Conservation (phyloP, 129 eudicot genomes). For the Pseudognaphalium luteoalbum region DNA sequence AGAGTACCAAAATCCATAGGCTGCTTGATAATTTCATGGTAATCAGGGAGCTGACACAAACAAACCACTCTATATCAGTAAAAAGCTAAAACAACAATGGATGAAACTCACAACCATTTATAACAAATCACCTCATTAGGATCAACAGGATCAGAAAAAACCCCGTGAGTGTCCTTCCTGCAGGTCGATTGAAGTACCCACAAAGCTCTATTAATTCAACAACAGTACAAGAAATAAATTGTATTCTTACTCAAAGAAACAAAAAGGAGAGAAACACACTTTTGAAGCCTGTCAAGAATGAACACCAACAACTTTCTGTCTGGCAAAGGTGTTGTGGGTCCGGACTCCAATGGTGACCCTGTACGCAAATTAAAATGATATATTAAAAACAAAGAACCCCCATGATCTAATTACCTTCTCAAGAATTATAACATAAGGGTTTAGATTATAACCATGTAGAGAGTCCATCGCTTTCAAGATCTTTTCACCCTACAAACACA, state of each 20-base stretch:
- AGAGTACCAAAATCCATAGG: slow-evolving; percentile 97
- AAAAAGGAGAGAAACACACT: slow-evolving; percentile 51
- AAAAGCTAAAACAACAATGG: slow-evolving; percentile 6
- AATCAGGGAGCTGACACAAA: slow-evolving; percentile 83
- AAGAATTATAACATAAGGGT: slow-evolving; percentile 29
- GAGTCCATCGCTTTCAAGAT: slow-evolving; percentile 66
- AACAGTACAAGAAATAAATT: slow-evolving; percentile 25
- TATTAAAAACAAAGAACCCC: slow-evolving; percentile 18
- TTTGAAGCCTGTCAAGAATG: slow-evolving; percentile 97
- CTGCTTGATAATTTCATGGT: slow-evolving; percentile 74
- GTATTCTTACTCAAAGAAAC: slow-evolving; percentile 28
- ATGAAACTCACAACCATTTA: background rate
- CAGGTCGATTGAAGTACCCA: slow-evolving; percentile 28
- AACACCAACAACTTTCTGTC: slow-evolving; percentile 85
- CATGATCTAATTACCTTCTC: slow-evolving; percentile 2
- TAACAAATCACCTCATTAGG: slow-evolving; percentile 64
- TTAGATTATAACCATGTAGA: slow-evolving; percentile 49
- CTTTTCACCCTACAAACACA: slow-evolving; percentile 75
- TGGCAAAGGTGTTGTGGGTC: slow-evolving; percentile 93
- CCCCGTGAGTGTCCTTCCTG: slow-evolving; percentile 97
- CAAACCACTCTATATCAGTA: slow-evolving; percentile 28
- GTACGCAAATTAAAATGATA: slow-evolving; percentile 43
- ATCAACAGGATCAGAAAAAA: slow-evolving; percentile 93
- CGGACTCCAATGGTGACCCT: slow-evolving; percentile 78
- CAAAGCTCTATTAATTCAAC: slow-evolving; percentile 15